Conservation (phyloP, 2,329 filamentous ascomycete species). For the Mycogone perniciosa region DNA sequence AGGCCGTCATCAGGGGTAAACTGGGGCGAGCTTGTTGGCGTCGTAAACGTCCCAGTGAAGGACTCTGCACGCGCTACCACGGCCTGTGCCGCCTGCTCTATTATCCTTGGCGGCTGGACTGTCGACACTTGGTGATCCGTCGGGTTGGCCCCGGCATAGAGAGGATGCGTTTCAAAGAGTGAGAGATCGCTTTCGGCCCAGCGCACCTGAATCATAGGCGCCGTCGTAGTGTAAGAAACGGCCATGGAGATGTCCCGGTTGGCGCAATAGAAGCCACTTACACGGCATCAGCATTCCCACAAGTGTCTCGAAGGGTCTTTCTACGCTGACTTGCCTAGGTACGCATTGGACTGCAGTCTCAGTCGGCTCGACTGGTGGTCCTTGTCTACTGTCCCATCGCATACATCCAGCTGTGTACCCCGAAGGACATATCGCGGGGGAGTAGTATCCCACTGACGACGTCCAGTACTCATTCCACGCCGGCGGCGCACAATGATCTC, state of each 20-base stretch:
- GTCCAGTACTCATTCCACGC: conserved; percentile 8
- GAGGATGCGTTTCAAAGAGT: conserved; percentile 4
- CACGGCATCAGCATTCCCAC: background rate
- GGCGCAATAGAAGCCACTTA: conserved; percentile 8
- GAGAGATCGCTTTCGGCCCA: conserved; percentile 11
- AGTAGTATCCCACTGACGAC: conserved; percentile 11
- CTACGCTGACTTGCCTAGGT: conserved; percentile 1
- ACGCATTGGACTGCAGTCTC: conserved; percentile 12
- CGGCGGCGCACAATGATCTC: conserved; percentile 7
- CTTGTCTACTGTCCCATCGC: conserved; percentile 7
- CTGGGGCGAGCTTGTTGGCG: background rate
- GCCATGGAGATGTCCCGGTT: conserved; percentile 6
- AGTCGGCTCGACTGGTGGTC: conserved; percentile 8
- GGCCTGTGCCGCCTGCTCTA: background rate
- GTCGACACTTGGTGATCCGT: background rate
- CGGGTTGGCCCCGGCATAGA: conserved; percentile 8
- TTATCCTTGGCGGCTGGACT: background rate
- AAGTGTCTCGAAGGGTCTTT: background rate
- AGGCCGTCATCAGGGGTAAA: background rate
- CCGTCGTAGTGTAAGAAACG: conserved; percentile 1
- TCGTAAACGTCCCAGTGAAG: background rate
- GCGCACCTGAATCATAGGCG: conserved; percentile 11
- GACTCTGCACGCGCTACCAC: background rate
- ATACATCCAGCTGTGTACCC: conserved; percentile 10
- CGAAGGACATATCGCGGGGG: conserved; percentile 5